Evolutionary conservation across 2,329 filamentous ascomycete species (phyloP).

Genomic region (Paracorniculantispora psalliotae): DNA sequence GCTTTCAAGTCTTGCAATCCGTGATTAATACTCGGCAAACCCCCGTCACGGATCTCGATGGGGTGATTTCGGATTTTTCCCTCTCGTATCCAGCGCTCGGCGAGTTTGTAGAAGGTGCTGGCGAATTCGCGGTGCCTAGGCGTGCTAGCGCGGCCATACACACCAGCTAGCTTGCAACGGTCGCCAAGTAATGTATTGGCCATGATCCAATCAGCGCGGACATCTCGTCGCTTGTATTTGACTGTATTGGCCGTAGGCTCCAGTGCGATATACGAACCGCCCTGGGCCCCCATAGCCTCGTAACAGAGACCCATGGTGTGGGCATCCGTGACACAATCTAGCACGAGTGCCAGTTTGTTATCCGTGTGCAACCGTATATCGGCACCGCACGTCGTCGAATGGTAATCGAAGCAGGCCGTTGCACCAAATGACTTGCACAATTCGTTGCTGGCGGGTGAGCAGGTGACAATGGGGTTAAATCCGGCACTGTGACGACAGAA

Average conservation of each 20-base stretch:
- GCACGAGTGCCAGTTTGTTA: not conserved
- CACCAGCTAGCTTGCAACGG: not conserved
- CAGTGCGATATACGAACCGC: not conserved
- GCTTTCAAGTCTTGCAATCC: not conserved
- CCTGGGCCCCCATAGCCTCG: not conserved
- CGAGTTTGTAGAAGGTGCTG: not conserved
- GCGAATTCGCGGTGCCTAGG: not conserved
- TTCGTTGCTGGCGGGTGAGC: not conserved
- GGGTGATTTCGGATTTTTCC: not conserved
- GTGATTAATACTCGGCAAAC: not conserved
- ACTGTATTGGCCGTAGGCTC: not conserved
- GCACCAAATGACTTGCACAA: not conserved
- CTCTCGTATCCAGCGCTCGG: not conserved
- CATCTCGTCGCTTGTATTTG: not conserved
- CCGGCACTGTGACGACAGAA: no score
- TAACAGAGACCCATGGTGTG: not conserved
- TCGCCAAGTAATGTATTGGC: not conserved
- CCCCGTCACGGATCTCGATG: not conserved
- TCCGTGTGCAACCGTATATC: not conserved
- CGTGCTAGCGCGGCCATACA: not conserved
- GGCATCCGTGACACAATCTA: not conserved
- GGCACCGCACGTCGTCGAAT: not conserved
- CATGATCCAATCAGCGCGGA: not conserved
- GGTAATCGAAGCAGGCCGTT: not conserved
- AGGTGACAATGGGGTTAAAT: not conserved